Evolutionary conservation across 495 filamentous ascomycete species (phyloP).

Genomic region (Niebla homalea): DNA sequence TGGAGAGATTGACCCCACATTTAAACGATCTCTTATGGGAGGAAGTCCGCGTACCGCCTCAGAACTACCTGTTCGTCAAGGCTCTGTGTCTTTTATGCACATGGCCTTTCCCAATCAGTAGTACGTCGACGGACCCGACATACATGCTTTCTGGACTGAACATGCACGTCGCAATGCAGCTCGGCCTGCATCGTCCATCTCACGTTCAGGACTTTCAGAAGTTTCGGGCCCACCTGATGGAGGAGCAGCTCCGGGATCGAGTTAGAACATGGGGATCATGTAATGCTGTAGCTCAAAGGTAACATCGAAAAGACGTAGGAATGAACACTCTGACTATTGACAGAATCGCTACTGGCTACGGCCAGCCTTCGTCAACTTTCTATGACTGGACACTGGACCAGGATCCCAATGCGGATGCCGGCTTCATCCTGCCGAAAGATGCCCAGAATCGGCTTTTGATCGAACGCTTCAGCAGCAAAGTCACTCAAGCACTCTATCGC

Average conservation of each 20-base stretch:
- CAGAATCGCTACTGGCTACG: slow-evolving; percentile 78
- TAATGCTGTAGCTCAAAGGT: slow-evolving; percentile 82
- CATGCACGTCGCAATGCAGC: slow-evolving; percentile 86
- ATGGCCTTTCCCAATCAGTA: slow-evolving; percentile 82
- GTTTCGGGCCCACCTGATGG: slow-evolving; percentile 66
- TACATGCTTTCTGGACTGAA: slow-evolving; percentile 83
- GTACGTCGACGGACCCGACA: slow-evolving; percentile 74
- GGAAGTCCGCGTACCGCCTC: slow-evolving; percentile 67
- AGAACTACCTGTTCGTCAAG: slow-evolving; percentile 83
- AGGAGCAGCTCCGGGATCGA: slow-evolving; percentile 73
- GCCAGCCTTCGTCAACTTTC: slow-evolving; percentile 74
- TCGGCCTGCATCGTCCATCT: slow-evolving; percentile 78
- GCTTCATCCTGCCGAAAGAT: slow-evolving; percentile 53
- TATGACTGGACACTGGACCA: slow-evolving; percentile 76
- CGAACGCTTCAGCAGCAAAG: slow-evolving; percentile 71
- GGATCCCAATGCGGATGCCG: slow-evolving; percentile 46
- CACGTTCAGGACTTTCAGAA: slow-evolving; percentile 85
- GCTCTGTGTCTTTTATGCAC: slow-evolving; percentile 79
- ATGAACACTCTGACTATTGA: slow-evolving; percentile 14
- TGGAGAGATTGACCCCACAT: slow-evolving; percentile 58
- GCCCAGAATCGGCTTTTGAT: slow-evolving; percentile 60
- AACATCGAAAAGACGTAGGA: slow-evolving; percentile 11
- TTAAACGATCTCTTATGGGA: slow-evolving; percentile 68
- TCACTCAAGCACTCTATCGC: slow-evolving; percentile 75
- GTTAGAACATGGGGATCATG: slow-evolving; percentile 84